Evolutionary conservation across 768 basidiomycete genomes (phyloP), one percentile per base, ranked within the genome.

Genomic region (Rhizopogon vesiculosus): DNA sequence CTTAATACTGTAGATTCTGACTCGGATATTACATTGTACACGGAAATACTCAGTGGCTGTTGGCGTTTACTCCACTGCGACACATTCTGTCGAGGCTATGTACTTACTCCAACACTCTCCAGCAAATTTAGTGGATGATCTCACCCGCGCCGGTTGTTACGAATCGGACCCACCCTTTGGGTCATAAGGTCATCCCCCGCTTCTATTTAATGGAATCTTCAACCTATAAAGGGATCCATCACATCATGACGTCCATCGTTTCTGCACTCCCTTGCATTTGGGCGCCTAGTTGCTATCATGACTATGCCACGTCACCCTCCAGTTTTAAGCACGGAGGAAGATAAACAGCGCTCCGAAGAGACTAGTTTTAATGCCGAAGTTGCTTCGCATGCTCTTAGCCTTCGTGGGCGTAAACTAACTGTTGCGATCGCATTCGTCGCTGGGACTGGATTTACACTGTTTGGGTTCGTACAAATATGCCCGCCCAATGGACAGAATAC

Each of bases 391-490:
- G 64, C 64, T 31, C 69, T 72, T 28, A 57, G 57, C 7, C 62
- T 80, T 45, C 72, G 76, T n/a, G 81, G 82, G 10, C 64, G 61
- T 43, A 62, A 66, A 12, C 68, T 84, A 45, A 81, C 78, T 18
- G 74, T 72, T 8, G 76, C 77, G 7, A 68, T 84, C 43, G 81
- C 79, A 2, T 80, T 82, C 60, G 80, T 83, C 10, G 79, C 81
- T 22, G 83, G 83, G 40, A 74, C 81, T 4, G 82, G 83, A 3
- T 83, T 84, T 64, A 84, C 80, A 10, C 71, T 82, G n/a, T 84
- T 85, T 57, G 85, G 86, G 75, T 81, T 59, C 48, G 73, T 59
- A 49, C 33, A 35, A 15, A 49, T 35, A 8, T 33, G 15, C 15
- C 7, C 19, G 4, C 22, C 15, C 19, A 15, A 4, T 46, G 31